Percentiles rank a stretch among this genome's conserved stretches.
phyloP scores from a whole-genome alignment of 345 rosid genomes.

The Rhodamnia argentea region DNA sequence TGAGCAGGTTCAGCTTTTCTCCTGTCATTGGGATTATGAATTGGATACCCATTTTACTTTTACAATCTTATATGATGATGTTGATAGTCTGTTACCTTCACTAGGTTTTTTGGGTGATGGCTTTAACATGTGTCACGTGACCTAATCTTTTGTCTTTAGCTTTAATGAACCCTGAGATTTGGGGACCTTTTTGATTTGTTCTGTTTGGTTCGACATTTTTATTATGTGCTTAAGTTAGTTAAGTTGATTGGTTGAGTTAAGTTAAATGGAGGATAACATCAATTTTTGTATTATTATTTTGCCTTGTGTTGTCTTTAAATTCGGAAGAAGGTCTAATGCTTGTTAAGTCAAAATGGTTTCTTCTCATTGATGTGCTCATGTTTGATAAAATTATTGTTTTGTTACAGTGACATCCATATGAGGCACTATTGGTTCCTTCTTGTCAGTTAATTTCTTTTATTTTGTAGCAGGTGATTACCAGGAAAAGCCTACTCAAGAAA shows the following conservation, averaged over 20 bases:
- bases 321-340: background rate
- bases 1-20: background rate
- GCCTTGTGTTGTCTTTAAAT: background rate
- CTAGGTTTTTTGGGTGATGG: background rate
- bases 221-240: background rate
- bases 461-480: conserved; percentile 24
- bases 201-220: background rate
- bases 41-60: background rate
- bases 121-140: background rate
- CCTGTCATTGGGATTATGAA: background rate
- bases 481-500: conserved; percentile 19
- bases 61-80: background rate
- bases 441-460: background rate
- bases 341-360: background rate
- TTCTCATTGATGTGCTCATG: background rate
- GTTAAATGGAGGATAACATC: background rate
- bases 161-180: background rate
- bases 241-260: background rate
- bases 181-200: background rate
- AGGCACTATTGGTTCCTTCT: background rate
- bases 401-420: background rate
- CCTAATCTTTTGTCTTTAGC: background rate
- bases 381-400: background rate
- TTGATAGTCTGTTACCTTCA: background rate
- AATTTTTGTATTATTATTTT: background rate